Evolutionary conservation across 73 alveolate species (phyloP), one percentile per base, ranked within the genome.

Genomic region (Paramecium octaurelia): DNA sequence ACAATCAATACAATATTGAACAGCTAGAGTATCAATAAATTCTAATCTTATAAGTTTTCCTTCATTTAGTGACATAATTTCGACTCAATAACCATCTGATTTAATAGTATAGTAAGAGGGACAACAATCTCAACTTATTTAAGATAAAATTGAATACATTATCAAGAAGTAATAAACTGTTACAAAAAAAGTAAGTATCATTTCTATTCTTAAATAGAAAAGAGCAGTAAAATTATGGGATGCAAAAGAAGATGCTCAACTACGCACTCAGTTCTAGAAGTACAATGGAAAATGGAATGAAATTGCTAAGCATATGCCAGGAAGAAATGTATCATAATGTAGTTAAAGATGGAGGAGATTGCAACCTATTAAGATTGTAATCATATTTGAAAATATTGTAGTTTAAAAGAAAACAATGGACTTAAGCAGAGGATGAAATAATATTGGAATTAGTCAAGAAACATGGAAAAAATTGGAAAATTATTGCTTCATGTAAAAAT

Each of bases 301-400:
- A 44, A 89, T 89, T 40, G 92, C 77, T 16, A 83, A 77, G 11
- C 87, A 89, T 29, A 71, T 89, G 70, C 86, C 94, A 46, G 94
- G 94, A 8, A 89, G 94, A 89, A 89, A 71, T 71, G 94, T 83
- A 23, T 70, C 90, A 34, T 83, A 89, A 73, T 89, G 92, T 64
- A 42, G 89, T 23, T 69, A 89, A 64, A 77, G 94, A 48, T 71
- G 94, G 94, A 77, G 94, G 46, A 64, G 94, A 44, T 58, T 71
- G 76, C 75, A 70, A 23, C 94, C 94, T 34, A 36, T 64, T 6
- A 89, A 71, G 64, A 77, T 87, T 23, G 88, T 75, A 75, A 12
- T 35, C 0, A 18, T 54, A 54, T 54, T 54, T 18, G 20, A 3
- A 12, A 3, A 75, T 75, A 21, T 38, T 14, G 48, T 36, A 35